phyloP scores from a whole-genome alignment of 1,284 basidiomycete species.

The Boletus sp. region DNA sequence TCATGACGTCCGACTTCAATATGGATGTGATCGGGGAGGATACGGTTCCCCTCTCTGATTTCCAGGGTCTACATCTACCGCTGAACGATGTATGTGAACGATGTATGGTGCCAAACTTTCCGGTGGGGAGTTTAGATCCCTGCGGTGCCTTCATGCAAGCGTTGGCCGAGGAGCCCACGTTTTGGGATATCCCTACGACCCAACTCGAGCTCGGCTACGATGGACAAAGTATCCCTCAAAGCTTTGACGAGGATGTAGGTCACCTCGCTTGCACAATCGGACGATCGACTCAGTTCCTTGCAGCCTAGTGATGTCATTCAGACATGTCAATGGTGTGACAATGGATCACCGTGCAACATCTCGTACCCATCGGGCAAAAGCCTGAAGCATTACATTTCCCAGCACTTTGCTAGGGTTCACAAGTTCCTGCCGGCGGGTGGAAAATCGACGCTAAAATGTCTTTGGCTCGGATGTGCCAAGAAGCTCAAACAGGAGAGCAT shows the following conservation, averaged over 20 bases:
- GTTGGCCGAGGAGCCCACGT: not conserved
- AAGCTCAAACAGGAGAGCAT: conserved; percentile 29
- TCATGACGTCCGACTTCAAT: not conserved
- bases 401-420: conserved; percentile 16
- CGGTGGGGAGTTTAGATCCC: not conserved
- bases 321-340: conserved; percentile 13
- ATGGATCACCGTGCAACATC: conserved; percentile 12
- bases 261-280: not conserved
- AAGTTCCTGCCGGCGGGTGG: conserved; percentile 1
- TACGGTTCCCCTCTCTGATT: not conserved
- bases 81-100: not conserved
- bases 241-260: conserved; percentile 2
- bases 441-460: conserved; percentile 17
- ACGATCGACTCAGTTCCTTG: not conserved
- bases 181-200: not conserved
- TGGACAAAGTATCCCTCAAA: not conserved
- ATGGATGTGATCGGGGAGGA: not conserved
- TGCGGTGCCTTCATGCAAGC: not conserved
- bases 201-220: not conserved
- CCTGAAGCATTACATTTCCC: conserved; percentile 15
- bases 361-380: not conserved
- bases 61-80: no score
- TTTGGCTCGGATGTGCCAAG: conserved; percentile 21
- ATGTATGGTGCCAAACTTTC: not conserved
- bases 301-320: not conserved